A percentile compares a stretch with the other conserved stretches of the same genome.
Conservation (phyloP, 192 early-diverging fungal species). For the Mortierella antarctica region DNA sequence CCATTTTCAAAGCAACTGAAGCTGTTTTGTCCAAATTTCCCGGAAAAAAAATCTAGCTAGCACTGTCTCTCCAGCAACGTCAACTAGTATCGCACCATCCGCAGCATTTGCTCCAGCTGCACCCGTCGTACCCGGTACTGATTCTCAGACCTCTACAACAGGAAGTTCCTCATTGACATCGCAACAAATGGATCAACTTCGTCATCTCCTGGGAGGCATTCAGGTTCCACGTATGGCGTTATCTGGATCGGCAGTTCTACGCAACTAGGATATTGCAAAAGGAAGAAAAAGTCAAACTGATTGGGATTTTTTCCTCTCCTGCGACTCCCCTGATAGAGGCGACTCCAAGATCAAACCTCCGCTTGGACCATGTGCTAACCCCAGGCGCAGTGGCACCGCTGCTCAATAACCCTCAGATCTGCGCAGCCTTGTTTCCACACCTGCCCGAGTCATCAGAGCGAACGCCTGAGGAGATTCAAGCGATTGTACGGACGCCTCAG, state of each 20-base stretch:
- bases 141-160: not conserved
- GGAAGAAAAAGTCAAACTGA: not conserved
- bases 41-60: too few relatives aligned
- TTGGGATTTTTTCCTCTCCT: too few relatives aligned
- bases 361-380: constrained; percentile 52
- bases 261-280: not conserved
- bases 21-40: too few relatives aligned
- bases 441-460: constrained; percentile 55
- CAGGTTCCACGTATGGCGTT: constrained; percentile 51
- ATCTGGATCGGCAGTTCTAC: not conserved
- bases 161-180: constrained; percentile 37
- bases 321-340: not conserved
- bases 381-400: constrained; percentile 53
- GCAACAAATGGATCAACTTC: constrained; percentile 56
- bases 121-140: constrained; percentile 1
- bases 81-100: constrained; percentile 24
- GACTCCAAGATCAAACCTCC: constrained; percentile 35
- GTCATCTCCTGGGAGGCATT: constrained; percentile 58
- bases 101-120: constrained; percentile 39
- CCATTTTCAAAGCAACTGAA: too few relatives aligned
- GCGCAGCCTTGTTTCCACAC: constrained; percentile 59
- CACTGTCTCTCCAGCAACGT: not conserved
- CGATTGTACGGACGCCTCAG: constrained; percentile 61
- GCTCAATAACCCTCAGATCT: constrained; percentile 56
- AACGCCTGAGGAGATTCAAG: constrained; percentile 59